phyloP scores from a whole-genome alignment of 169 alveolate genomes.

The Plasmodium knowlesi region DNA sequence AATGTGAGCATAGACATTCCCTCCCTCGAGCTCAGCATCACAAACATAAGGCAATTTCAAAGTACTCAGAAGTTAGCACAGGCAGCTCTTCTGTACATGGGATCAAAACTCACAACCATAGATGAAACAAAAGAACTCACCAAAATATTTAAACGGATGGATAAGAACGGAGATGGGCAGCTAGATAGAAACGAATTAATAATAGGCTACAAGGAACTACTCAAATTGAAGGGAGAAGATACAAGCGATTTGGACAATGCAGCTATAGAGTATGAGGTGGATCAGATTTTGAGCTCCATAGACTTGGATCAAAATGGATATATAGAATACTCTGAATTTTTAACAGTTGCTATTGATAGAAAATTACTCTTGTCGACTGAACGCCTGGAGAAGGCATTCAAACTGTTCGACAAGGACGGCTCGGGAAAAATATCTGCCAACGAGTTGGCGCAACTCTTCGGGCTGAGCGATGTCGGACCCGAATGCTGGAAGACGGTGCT shows the following conservation, averaged over 20 bases:
- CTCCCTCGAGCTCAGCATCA: constrained; percentile 84
- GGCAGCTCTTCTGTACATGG: constrained; percentile 93
- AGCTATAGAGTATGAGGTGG: constrained; percentile 90
- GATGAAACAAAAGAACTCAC: constrained; percentile 92
- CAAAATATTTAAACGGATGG: constrained; percentile 92
- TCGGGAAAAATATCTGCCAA: constrained; percentile 94
- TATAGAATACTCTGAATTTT: constrained; percentile 93
- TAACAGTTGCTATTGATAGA: constrained; percentile 94
- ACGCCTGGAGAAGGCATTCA: constrained; percentile 94
- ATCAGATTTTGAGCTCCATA: constrained; percentile 86
- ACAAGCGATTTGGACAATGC: constrained; percentile 81
- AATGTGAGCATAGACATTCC: constrained; percentile 82
- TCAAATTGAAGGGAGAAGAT: constrained; percentile 86
- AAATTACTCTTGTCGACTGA: constrained; percentile 89
- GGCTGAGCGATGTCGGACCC: constrained; percentile 81
- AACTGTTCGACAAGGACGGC: constrained; percentile 95
- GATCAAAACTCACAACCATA: constrained; percentile 91
- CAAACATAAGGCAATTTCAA: constrained; percentile 88
- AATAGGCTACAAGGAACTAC: constrained; percentile 88
- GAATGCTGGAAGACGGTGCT: constrained; percentile 89
- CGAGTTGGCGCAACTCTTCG: constrained; percentile 91
- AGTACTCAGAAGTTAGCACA: constrained; percentile 91
- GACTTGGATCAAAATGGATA: constrained; percentile 92
- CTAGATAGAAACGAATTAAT: constrained; percentile 89
- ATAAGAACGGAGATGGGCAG: constrained; percentile 92